Percentiles rank a stretch among this genome's conserved stretches.
phyloP scores from a whole-genome alignment of 148 eudicot species.

The Amaranthus cruentus region DNA sequence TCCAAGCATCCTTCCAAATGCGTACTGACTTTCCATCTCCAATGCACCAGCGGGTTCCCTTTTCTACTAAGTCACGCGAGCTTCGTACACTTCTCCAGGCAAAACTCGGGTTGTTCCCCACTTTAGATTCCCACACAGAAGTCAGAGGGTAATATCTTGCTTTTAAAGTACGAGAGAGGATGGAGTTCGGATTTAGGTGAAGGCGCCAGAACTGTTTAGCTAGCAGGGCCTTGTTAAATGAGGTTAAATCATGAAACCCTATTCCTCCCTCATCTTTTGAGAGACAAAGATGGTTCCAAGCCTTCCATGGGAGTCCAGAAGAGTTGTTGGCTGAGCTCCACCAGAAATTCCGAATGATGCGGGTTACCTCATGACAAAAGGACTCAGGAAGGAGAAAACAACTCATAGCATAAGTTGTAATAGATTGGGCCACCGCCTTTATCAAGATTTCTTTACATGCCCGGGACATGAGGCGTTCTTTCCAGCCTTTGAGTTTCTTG shows the following conservation, averaged over 20 bases:
- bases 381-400: neutral
- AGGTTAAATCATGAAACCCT: neutral
- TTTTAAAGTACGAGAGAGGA: neutral
- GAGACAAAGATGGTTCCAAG: neutral
- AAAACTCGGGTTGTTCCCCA: too few species aligned
- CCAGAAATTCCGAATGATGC: neutral
- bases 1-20: too few species aligned
- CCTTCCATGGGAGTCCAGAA: neutral
- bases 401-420: neutral
- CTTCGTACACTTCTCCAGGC: too few species aligned
- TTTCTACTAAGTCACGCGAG: too few species aligned
- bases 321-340: neutral
- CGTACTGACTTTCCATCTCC: too few species aligned
- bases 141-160: neutral
- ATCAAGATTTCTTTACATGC: neutral
- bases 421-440: neutral
- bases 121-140: too few species aligned
- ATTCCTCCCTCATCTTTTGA: neutral
- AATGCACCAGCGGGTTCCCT: too few species aligned
- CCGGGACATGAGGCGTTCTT: neutral
- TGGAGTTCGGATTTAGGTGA: neutral
- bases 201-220: constrained; percentile 2
- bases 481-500: neutral
- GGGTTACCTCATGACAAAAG: neutral
- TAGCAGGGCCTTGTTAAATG: neutral